These are phyloP conservation scores for Penicillium psychrofluorescens DNA, from an alignment of 495 filamentous ascomycete genomes.

Conservation along the genomic window DNA sequence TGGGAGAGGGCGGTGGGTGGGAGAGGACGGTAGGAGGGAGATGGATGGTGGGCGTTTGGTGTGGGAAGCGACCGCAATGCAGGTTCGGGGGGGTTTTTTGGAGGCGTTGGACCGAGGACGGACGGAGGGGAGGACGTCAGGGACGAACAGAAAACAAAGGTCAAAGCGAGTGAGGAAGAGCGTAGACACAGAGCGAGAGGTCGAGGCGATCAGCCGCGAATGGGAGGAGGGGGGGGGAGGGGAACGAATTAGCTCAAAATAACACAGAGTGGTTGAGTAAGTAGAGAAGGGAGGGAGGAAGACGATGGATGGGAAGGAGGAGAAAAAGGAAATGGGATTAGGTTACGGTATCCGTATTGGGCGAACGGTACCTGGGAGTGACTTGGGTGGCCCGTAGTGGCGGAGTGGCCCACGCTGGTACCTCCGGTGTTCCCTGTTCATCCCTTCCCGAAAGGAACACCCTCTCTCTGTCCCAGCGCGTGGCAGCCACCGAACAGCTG, in stretches of 20 bases:
- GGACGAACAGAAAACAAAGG: no score
- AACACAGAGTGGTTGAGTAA: no score
- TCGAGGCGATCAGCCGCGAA: neutral
- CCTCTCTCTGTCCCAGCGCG: constrained; percentile 3
- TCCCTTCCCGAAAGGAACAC: constrained; percentile 3
- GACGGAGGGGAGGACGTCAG: neutral
- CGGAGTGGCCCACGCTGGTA: constrained; percentile 1
- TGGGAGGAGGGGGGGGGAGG: neutral
- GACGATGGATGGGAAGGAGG: no score
- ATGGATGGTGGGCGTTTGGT: neutral
- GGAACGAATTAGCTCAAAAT: no score
- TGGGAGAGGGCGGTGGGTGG: constrained; percentile 2
- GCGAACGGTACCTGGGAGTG: constrained; percentile 1
- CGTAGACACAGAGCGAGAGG: neutral
- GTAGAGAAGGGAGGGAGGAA: no score
- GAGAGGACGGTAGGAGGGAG: constrained; percentile 4
- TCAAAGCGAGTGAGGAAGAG: no score
- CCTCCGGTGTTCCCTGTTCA: neutral
- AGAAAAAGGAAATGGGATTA: no score
- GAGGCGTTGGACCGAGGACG: neutral
- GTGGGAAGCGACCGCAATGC: no score
- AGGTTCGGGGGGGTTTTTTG: no score
- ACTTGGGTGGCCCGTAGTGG: neutral
- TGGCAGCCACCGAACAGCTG: constrained; percentile 8
- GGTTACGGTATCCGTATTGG: no score